Evolutionary conservation across 2,329 filamentous ascomycete species (phyloP), one percentile per base, ranked within the genome.

Genomic region (Graphium sp.): DNA sequence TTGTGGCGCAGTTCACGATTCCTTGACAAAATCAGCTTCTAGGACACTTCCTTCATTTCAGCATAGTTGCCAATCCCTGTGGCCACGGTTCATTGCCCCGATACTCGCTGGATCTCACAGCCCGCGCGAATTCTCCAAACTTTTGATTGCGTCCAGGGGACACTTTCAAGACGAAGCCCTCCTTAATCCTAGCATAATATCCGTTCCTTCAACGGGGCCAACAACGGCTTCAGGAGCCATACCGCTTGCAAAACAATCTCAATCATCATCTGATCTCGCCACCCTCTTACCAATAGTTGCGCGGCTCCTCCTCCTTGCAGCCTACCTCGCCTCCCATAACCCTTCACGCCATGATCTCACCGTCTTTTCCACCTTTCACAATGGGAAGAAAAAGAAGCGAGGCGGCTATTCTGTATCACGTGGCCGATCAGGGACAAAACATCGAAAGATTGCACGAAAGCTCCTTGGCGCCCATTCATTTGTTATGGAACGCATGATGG

Each of bases 251-350:
- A 17, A 16, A 20, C 29, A n/a, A 4, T 17, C n/a, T 21, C 22
- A 12, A 16, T 18, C 22, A 16, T 31, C 15, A 22, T 37, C 23
- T 39, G 63, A 66, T 36, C 58, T 75, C 4, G 58, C 64, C 2
- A 46, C 56, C 15, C 56, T 71, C 5, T 60, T 89, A 5, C 80
- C 81, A 1, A 74, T 74, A 30, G 78, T 74, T 28, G 74, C 80
- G 3, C 75, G 79, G 22, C 66, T 80, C 30, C 62, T 87, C 17
- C 66, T 89, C 8, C 61, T 84, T 16, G 71, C 80, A 20, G 75
- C 80, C 4, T 89, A 89, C 50, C 67, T 89, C 4, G 77, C 81
- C 29, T 83, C 78, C 2, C 81, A 82, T 59, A 89, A 85, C 46
- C 68, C 76, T 10, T 55, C 76, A 2, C 65, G 71, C n/a, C 70